Percentiles rank a stretch among this genome's conserved stretches.
Evolutionary conservation across 352 stramenopile genomes (phyloP).

Genomic region (Pythium chondricola): DNA sequence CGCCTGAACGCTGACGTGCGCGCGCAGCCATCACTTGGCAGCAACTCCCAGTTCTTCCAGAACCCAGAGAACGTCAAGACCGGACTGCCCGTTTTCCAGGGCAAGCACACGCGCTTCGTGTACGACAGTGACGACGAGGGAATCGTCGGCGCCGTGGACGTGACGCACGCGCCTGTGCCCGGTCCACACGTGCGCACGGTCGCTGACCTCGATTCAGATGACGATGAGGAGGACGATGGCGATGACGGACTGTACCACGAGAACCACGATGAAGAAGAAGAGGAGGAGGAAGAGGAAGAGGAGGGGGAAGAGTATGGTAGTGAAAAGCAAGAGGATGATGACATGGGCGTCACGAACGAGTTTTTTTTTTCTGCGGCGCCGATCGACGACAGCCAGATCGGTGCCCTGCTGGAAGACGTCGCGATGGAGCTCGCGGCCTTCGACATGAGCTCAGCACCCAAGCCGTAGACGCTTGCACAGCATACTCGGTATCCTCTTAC

Average conservation of each 20-base stretch:
- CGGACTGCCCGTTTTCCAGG: slow-evolving; percentile 67
- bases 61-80: slow-evolving; percentile 45
- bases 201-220: slow-evolving; percentile 41
- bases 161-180: slow-evolving; percentile 44
- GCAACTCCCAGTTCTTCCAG: slow-evolving; percentile 59
- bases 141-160: slow-evolving; percentile 58
- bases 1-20: slow-evolving; percentile 59
- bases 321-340: slow-evolving; percentile 6
- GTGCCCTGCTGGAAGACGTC: slow-evolving; percentile 52
- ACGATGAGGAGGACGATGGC: slow-evolving; percentile 33
- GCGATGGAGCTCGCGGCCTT: slow-evolving; percentile 66
- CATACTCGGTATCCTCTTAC: background rate
- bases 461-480: slow-evolving; percentile 30
- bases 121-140: slow-evolving; percentile 70
- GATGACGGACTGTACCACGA: too few relatives aligned
- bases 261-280: slow-evolving; percentile 26
- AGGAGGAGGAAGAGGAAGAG: slow-evolving; percentile 22
- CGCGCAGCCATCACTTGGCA: slow-evolving; percentile 35
- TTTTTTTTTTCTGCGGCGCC: slow-evolving; percentile 25
- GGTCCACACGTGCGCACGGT: slow-evolving; percentile 58
- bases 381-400: slow-evolving; percentile 34
- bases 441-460: slow-evolving; percentile 41
- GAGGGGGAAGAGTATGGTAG: slow-evolving; percentile 15
- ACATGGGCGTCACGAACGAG: slow-evolving; percentile 13
- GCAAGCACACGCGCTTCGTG: slow-evolving; percentile 74